phyloP scores from a whole-genome alignment of 1,284 basidiomycete species.

The Papiliotrema laurentii region DNA sequence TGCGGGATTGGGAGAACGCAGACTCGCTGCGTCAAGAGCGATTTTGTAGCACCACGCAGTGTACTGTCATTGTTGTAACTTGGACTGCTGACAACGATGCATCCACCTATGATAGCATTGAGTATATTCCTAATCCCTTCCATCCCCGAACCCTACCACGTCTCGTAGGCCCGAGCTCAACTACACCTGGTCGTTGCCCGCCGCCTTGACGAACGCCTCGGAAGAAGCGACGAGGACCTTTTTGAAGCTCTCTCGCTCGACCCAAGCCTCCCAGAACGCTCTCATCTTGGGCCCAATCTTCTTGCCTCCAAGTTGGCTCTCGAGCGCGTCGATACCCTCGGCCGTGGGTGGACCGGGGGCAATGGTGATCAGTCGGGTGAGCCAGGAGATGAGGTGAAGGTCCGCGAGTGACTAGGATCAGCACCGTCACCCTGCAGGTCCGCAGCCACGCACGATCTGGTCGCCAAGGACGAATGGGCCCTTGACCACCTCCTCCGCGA shows the following conservation, averaged over 20 bases:
- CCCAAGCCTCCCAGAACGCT: slow-evolving; percentile 62
- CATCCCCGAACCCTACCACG: too few species aligned
- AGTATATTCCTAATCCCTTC: too few species aligned
- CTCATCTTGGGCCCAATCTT: slow-evolving; percentile 40
- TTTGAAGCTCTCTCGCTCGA: slow-evolving; percentile 63
- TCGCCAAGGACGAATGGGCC: slow-evolving; percentile 69
- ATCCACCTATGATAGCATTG: too few species aligned
- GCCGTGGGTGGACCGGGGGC: slow-evolving; percentile 55
- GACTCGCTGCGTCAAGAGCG: too few species aligned
- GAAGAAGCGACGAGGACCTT: slow-evolving; percentile 47
- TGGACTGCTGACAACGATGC: too few species aligned
- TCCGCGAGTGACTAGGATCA: slow-evolving; percentile 64
- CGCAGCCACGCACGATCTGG: slow-evolving; percentile 37
- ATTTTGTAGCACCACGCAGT: too few species aligned
- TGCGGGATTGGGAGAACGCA: too few species aligned
- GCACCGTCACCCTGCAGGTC: neutral
- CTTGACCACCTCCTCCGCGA: slow-evolving; percentile 59
- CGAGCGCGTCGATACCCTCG: slow-evolving; percentile 43
- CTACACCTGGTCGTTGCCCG: too few species aligned
- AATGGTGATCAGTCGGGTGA: slow-evolving; percentile 60
- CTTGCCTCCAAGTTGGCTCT: slow-evolving; percentile 29
- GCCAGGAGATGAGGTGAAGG: slow-evolving; percentile 72
- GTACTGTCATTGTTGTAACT: too few species aligned
- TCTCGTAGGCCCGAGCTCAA: too few species aligned
- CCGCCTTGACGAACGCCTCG: slow-evolving; percentile 8